Evolutionary conservation across 371 early-diverging fungal species (phyloP), one percentile per base, ranked within the genome.

Genomic region (Circinella minor): DNA sequence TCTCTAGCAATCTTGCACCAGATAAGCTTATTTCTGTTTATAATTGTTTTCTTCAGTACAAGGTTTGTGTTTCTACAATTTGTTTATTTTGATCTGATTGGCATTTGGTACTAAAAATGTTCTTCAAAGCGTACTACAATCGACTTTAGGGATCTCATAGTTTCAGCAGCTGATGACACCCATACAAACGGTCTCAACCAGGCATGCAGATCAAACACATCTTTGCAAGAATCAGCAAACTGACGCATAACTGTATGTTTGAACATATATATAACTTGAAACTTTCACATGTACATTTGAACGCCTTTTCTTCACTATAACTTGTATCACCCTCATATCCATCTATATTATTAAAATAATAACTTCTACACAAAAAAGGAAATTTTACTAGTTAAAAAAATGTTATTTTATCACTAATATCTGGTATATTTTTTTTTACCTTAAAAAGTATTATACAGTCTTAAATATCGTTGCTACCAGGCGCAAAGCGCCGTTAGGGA

Each of bases 1-100:
- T 49, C 49, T 49, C 49, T 49, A 49, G 49, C 49, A 49, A 49
- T 49, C 49, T 49, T 49, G 49, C 49, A 49, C 49, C 49, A 49
- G 49, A 49, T 49, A 49, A 49, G 49, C 49, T 49, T 49, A 49
- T 49, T 49, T 49, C 49, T 49, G 49, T 49, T 49, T 49, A 49
- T n/a, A 49, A 49, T 49, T 49, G 49, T 49, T 49, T 49, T 49
- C 49, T 49, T 49, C 49, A 49, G 49, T 49, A 49, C n/a, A 49
- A 49, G 49, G 49, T 49, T 49, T 49, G 49, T 49, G 14, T 49
- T 49, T 49, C 49, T 49, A 49, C 49, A 49, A 49, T 49, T 15
- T 49, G 49, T 49, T n/a, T 49, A 49, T 49, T 49, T 49, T 49
- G 49, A 15, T 49, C 14, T 49, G 49, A 49, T 49, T 49, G 49